Percentiles rank a stretch among this genome's conserved stretches.
Conservation (phyloP, 495 filamentous ascomycete genomes). For the Xylaria longipes region DNA sequence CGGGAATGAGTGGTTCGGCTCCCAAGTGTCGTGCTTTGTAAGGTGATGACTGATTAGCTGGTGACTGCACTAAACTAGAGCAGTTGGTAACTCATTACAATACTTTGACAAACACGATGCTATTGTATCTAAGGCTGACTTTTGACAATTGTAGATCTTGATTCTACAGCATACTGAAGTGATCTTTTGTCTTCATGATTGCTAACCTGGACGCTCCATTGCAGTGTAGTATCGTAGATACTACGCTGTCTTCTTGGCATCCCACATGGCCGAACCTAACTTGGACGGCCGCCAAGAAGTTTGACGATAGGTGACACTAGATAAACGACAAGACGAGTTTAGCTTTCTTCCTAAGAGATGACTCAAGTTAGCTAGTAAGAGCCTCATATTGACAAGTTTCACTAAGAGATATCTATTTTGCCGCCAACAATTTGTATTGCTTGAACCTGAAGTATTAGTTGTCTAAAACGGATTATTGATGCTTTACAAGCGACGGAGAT, state of each 20-base stretch:
- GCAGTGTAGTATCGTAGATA: neutral
- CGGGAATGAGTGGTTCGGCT: neutral
- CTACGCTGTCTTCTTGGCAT: constrained; percentile 10
- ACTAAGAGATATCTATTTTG: neutral
- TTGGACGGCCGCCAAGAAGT: constrained; percentile 1
- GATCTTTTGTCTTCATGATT: neutral
- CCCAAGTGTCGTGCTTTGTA: constrained; percentile 3
- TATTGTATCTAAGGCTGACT: constrained; percentile 1
- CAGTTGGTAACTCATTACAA: constrained; percentile 6
- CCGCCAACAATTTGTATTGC: neutral
- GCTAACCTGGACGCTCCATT: neutral
- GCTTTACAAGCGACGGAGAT: neutral
- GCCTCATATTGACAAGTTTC: neutral
- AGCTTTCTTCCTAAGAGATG: neutral
- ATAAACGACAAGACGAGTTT: neutral
- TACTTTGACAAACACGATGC: constrained; percentile 1
- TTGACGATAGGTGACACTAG: neutral
- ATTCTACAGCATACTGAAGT: neutral
- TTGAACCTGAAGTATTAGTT: neutral
- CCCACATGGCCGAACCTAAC: constrained; percentile 3
- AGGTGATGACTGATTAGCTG: constrained; percentile 14
- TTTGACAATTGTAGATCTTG: neutral
- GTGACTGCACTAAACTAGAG: neutral
- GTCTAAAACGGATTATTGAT: constrained; percentile 1
- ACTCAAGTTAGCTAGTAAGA: neutral